Evolutionary conservation across 257 asterid species (phyloP).

Genomic region (Leonotis leonurus): DNA sequence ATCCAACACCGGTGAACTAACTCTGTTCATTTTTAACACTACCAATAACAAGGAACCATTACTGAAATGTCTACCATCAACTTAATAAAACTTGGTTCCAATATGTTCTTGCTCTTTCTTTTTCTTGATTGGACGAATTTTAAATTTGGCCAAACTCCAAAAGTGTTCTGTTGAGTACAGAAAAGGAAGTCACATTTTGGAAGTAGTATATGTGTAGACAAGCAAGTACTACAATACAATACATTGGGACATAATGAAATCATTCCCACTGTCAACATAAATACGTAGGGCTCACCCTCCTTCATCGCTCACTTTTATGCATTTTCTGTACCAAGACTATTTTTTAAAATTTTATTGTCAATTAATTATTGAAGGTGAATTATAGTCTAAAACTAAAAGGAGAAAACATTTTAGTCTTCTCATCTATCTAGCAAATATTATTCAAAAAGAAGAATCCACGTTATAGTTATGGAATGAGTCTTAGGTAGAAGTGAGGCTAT

Average conservation of each 20-base stretch:
- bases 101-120: neutral
- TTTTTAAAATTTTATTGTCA: too few relatives aligned
- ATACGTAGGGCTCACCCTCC: neutral
- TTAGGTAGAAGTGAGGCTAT: neutral
- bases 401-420: neutral
- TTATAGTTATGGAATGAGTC: neutral
- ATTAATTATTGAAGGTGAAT: too few relatives aligned
- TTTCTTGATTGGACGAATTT: neutral
- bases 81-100: too few relatives aligned
- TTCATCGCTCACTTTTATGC: neutral
- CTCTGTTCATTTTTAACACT: neutral
- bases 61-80: too few relatives aligned
- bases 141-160: neutral
- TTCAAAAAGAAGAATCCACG: neutral
- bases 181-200: neutral
- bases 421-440: neutral
- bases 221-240: neutral
- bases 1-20: conserved; percentile 9
- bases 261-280: neutral
- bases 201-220: neutral
- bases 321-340: neutral
- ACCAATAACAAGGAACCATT: neutral
- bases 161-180: neutral
- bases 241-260: neutral
- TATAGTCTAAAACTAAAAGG: too few relatives aligned